Evolutionary conservation across 1,139 yeast species (phyloP), one percentile per base, ranked within the genome.

Genomic region (Blastobotrys elegans): DNA sequence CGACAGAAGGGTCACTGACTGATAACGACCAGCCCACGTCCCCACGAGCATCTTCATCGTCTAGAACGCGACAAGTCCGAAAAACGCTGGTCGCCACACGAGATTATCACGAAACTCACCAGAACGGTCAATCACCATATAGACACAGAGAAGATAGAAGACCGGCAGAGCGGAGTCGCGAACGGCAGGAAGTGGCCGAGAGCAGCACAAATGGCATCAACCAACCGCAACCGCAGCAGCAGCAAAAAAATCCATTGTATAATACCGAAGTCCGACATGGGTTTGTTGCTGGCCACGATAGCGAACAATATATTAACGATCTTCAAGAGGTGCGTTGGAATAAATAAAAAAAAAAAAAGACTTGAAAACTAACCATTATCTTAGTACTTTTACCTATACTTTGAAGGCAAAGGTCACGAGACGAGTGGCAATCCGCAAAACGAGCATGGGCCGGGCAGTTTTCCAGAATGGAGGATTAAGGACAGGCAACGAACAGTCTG

Each of bases 401-500:
- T 76, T 59, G 94, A 85, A 61, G 95, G 86, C 62, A 92, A 92
- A 66, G 77, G 97, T 44, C 97, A 92, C 63, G 85, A 82, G 56
- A 86, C 96, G 2, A 86, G 87, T 50, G 96, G 96, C 16, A 86
- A 82, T 59, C 96, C 97, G 2, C 80, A 75, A 38, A 71, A 67
- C 10, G 77, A 76, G 57, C 63, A 64, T 32, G 73, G 75, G 44
- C 32, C 38, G 22, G 69, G 69, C 29, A 77, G 76, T 53, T 82
- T 79, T 62, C 69, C 80, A 4, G 97, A 92, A 61, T 92, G 98
- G 98, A 85, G 94, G 57, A 85, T 88, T 76, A 81, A 84, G 54
- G 96, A 89, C 58, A 78, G 96, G 37, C 96, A 86, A 62, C 84
- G 90, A 62, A 94, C 99, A 1, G 89, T 90, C n/a, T 82, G 87